A percentile compares a stretch with the other conserved stretches of the same genome.
Conservation (phyloP, 1,139 yeast species). For the Wickerhamiella infanticola region DNA sequence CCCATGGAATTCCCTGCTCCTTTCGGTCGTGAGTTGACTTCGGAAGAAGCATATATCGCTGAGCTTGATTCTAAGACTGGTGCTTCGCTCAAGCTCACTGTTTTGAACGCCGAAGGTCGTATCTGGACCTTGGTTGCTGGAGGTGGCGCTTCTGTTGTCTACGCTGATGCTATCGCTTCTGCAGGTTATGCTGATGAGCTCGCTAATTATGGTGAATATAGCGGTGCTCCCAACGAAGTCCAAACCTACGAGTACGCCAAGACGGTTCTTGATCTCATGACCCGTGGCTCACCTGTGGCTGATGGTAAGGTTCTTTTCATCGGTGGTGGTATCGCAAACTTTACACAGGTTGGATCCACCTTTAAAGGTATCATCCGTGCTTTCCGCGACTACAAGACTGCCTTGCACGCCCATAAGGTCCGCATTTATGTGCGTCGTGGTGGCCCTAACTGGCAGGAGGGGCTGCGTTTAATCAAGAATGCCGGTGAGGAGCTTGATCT, state of each 20-base stretch:
- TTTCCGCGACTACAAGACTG: constrained; percentile 28
- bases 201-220: constrained; percentile 35
- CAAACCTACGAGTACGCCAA: constrained; percentile 35
- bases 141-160: constrained; percentile 34
- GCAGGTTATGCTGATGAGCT: constrained; percentile 31
- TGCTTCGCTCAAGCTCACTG: constrained; percentile 32
- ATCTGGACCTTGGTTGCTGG: constrained; percentile 35
- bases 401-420: constrained; percentile 28
- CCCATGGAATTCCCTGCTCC: constrained; percentile 37
- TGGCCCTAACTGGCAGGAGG: constrained; percentile 36
- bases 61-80: constrained; percentile 35
- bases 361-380: constrained; percentile 36
- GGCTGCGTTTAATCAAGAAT: constrained; percentile 30
- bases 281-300: constrained; percentile 27
- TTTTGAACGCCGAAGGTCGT: constrained; percentile 30
- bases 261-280: constrained; percentile 33
- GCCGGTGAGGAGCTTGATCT: constrained; percentile 32
- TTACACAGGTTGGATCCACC: constrained; percentile 34
- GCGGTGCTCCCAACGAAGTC: constrained; percentile 33
- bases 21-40: constrained; percentile 31
- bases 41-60: constrained; percentile 33
- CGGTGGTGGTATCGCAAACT: constrained; percentile 36
- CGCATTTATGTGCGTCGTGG: constrained; percentile 32
- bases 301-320: constrained; percentile 32
- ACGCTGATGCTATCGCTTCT: constrained; percentile 34